phyloP scores from a whole-genome alignment of 106 monocot genomes.

The Amphibolis antarctica region DNA sequence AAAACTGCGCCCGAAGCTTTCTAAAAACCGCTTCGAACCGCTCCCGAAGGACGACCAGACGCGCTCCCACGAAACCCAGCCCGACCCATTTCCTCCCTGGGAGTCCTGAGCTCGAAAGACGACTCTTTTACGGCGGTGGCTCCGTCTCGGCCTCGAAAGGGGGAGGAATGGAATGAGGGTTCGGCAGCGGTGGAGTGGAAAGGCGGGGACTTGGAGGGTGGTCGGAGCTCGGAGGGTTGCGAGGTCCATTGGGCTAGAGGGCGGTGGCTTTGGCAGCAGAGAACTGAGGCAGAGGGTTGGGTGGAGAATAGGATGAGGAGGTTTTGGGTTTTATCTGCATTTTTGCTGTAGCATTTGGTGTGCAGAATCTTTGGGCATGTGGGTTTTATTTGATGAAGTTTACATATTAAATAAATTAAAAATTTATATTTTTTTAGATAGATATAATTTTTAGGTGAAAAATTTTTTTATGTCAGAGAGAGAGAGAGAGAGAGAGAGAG shows the following conservation, averaged over 20 bases:
- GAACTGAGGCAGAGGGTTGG: neutral
- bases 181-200: neutral
- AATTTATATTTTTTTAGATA: too few relatives aligned
- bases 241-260: neutral
- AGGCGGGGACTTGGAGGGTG: neutral
- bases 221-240: neutral
- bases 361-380: too few relatives aligned
- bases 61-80: constrained; percentile 30
- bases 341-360: too few relatives aligned
- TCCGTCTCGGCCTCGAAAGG: neutral
- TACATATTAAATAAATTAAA: too few relatives aligned
- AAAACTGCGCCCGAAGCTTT: constrained; percentile 19
- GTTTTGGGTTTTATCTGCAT: too few relatives aligned
- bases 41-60: constrained; percentile 20
- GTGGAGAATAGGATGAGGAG: too few relatives aligned
- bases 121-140: neutral
- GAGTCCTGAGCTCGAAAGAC: constrained; percentile 23
- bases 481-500: too few relatives aligned
- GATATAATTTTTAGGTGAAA: too few relatives aligned
- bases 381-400: too few relatives aligned
- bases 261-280: neutral
- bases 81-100: constrained; percentile 16
- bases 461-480: too few relatives aligned
- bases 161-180: constrained; percentile 4
- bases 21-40: constrained; percentile 37